Percentiles rank a stretch among this genome's conserved stretches.
Conservation (phyloP, 139 green algal genomes). For the Ostreobium quekettii region DNA sequence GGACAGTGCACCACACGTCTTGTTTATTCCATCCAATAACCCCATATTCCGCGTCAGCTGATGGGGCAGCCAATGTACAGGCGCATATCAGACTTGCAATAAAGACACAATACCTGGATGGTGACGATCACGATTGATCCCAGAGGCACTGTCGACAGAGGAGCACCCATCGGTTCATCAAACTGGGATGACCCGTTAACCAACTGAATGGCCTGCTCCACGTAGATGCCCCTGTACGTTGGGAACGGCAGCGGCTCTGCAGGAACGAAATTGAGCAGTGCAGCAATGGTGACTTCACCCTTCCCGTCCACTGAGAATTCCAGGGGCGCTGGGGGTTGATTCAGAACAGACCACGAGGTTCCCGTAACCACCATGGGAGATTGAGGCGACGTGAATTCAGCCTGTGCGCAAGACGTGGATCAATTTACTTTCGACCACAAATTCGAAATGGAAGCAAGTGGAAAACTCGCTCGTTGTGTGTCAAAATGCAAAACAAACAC, state of each 20-base stretch:
- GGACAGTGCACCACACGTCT: too few species aligned
- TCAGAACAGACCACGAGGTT: background rate
- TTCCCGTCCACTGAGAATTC: constrained; percentile 13
- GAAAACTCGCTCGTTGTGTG: too few species aligned
- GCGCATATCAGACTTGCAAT: too few species aligned
- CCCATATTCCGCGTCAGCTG: too few species aligned
- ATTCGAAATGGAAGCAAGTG: too few species aligned
- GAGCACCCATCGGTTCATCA: constrained; percentile 21
- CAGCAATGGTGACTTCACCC: constrained; percentile 37
- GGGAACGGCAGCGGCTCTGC: constrained; percentile 37
- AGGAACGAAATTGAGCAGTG: constrained; percentile 44
- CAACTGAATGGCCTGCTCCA: constrained; percentile 35
- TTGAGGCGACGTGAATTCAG: background rate
- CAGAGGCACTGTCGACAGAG: constrained; percentile 30
- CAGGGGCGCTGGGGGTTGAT: background rate
- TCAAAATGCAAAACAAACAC: too few species aligned
- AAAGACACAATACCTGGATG: constrained; percentile 19
- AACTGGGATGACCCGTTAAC: constrained; percentile 19
- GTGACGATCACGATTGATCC: constrained; percentile 35
- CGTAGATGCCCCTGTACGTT: constrained; percentile 50
- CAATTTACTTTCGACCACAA: too few species aligned
- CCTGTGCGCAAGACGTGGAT: too few species aligned
- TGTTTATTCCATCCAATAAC: too few species aligned
- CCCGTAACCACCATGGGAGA: background rate
- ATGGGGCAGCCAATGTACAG: too few species aligned